Percentiles rank a stretch among this genome's conserved stretches.
Evolutionary conservation across 2,329 filamentous ascomycete species (phyloP).

Genomic region (Fusarium torreyae): DNA sequence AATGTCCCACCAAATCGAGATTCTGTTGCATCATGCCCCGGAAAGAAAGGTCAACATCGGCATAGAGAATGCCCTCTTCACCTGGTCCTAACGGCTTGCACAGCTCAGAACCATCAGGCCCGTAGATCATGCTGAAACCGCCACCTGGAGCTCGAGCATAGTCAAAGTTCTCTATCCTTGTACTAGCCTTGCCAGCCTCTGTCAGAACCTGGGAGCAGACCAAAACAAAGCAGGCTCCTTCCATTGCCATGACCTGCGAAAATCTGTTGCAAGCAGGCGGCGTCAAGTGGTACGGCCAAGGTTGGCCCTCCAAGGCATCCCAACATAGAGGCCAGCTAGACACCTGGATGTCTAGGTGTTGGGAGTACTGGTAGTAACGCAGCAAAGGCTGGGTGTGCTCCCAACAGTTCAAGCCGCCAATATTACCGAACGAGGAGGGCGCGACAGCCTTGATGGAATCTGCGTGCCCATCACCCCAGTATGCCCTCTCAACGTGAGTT

Average conservation of each 20-base stretch:
- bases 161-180: conserved; percentile 47
- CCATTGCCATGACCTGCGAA: conserved; percentile 68
- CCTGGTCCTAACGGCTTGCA: conserved; percentile 47
- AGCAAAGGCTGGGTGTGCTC: conserved; percentile 65
- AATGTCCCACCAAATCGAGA: conserved; percentile 54
- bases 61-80: conserved; percentile 55
- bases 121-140: conserved; percentile 51
- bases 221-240: conserved; percentile 67
- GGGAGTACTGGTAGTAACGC: conserved; percentile 60
- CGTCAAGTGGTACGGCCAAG: conserved; percentile 46
- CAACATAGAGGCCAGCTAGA: conserved; percentile 60
- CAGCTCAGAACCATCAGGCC: conserved; percentile 49
- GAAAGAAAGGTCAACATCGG: conserved; percentile 53
- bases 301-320: conserved; percentile 17
- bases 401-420: conserved; percentile 64
- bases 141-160: conserved; percentile 47
- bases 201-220: conserved; percentile 65
- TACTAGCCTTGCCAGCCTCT: conserved; percentile 53
- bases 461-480: conserved; percentile 62
- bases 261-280: conserved; percentile 49
- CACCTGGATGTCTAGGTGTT: conserved; percentile 63
- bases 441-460: conserved; percentile 57
- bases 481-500: conserved; percentile 64
- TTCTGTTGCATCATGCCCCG: conserved; percentile 48
- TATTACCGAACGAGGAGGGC: conserved; percentile 55